Evolutionary conservation across 2,329 filamentous ascomycete species (phyloP), one percentile per base, ranked within the genome.

Genomic region (Colletotrichum euphorbiae): DNA sequence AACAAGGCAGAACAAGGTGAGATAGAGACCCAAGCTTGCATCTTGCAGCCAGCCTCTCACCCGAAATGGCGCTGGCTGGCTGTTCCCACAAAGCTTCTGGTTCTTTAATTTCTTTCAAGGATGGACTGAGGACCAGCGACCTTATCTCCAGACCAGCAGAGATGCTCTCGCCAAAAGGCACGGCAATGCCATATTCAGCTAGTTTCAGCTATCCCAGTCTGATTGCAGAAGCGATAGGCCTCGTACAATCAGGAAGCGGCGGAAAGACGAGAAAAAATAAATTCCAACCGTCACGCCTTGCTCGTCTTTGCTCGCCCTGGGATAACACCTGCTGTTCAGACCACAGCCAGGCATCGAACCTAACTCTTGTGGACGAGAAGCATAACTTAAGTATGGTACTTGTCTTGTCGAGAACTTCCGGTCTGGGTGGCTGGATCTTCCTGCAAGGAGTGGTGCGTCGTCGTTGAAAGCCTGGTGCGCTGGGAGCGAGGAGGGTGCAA

Each of bases 151-250:
- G 50, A 42, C 33, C 21, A 62, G 57, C 59, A 54, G 9, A 40
- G 17, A 40, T 19, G n/a, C 36, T 59, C n/a, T 28, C 40, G n/a
- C 59, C 59, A 17, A 54, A 50, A 48, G 33, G 43, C 31, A 63
- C 17, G 54, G 42, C 33, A 65, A 33, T 17, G 38, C 21, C 15
- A 51, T 21, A 45, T 43, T 33, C 36, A 54, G 54, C 54, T 60
- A 65, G 65, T 55, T 64, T 60, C 65, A 65, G 61, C 33, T 13
- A 42, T 50, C 65, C 48, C 61, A 60, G 42, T 43, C 54, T 68
- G 61, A 54, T 52, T 65, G 62, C 60, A 68, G 61, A 59, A 36
- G 54, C 40, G 36, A 61, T 21, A 43, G 58, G 36, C 28, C 28
- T 28, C 28, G 58, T 24, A 50, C 38, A 51, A 42, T 38, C 59